A percentile compares a stretch with the other conserved stretches of the same genome.
These are phyloP conservation scores for Rhizophlyctis rosea DNA, from an alignment of 192 early-diverging fungal genomes.

Conservation along the genomic window DNA sequence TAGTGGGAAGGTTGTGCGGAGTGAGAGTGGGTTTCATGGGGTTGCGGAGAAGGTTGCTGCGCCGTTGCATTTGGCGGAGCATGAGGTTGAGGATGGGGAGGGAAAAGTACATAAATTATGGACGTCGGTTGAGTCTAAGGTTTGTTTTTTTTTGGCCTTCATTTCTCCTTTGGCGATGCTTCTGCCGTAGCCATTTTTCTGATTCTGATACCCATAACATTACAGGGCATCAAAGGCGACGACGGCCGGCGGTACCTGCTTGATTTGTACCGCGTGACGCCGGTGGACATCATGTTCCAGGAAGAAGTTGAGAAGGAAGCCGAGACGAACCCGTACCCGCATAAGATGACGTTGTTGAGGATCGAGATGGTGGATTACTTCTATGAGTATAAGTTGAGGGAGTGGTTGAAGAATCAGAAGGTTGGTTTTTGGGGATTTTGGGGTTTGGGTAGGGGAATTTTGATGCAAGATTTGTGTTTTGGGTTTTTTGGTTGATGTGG, in stretches of 20 bases:
- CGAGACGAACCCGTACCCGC: constrained; percentile 73
- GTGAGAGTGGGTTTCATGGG: constrained; percentile 74
- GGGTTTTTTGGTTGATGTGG: too few species aligned
- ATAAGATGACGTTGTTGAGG: constrained; percentile 78
- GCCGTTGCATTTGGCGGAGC: constrained; percentile 75
- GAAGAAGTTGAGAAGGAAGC: constrained; percentile 60
- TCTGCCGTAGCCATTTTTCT: constrained; percentile 1
- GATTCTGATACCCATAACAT: neutral
- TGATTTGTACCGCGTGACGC: constrained; percentile 88
- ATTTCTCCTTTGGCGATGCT: constrained; percentile 6
- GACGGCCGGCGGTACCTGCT: constrained; percentile 90
- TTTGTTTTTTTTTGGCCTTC: constrained; percentile 7
- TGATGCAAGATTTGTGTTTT: too few species aligned
- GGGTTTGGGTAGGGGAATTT: too few species aligned
- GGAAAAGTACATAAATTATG: constrained; percentile 63
- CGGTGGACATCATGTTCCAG: constrained; percentile 86
- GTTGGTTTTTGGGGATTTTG: too few species aligned
- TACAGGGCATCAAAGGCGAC: constrained; percentile 75
- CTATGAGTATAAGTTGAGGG: constrained; percentile 77
- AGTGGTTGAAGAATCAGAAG: constrained; percentile 36
- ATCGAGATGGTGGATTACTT: constrained; percentile 81
- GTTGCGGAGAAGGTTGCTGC: constrained; percentile 69
- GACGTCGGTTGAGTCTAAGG: constrained; percentile 86
- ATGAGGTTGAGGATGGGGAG: constrained; percentile 69
- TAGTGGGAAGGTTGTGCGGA: constrained; percentile 65